Base-by-base conservation (phyloP, 768 basidiomycete species). In the Coprinopsis strossmayeri region DNA sequence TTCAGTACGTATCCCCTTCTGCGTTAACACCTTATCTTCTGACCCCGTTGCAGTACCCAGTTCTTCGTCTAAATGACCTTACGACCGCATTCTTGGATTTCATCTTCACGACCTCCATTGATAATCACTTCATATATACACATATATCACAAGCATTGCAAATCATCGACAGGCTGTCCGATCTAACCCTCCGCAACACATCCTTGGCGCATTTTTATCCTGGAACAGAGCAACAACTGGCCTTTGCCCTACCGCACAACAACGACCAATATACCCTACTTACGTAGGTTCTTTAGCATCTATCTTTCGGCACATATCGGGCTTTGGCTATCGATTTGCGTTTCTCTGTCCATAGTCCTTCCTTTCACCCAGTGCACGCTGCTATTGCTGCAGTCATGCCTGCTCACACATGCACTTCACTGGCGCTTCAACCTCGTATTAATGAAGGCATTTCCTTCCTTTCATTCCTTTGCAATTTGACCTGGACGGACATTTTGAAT, bases 21-120 rank as follows among this genome's bases (percentile, higher is more conserved):
- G 34, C 46, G 35, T 40, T 57, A 11, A 23, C 46, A 27, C 11
- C 41, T 37, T 7, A 7, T 32, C 15, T 32, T 32, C 40, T 57
- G 17, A 18, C 20, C 12, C 34, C 46, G 38, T 47, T 40, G 53
- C 57, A 90, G 88, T 72, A 91, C 88, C 50, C 88, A 91, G 65
- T 91, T 89, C 73, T 90, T 89, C 71, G 86, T 91, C 64, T 91
- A 73, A 83, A 51, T 43, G 43, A 52, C 41, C 48, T 41, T 50
- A 54, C 51, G 48, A 55, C 55, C 48, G 52, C 51, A 51, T 53
- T 63, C 60, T 65, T 63, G 62, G 61, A 63, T 61, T 63, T 58
- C 53, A 40, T 50, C 45, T 54, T 56, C 53, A 56, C 50, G 43
- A 55, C 55, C 34, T 45, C 42, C 53, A 44, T 49, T 50, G 43